Evolutionary conservation across 495 filamentous ascomycete species (phyloP).

Genomic region (Alectoria sarmentosa): DNA sequence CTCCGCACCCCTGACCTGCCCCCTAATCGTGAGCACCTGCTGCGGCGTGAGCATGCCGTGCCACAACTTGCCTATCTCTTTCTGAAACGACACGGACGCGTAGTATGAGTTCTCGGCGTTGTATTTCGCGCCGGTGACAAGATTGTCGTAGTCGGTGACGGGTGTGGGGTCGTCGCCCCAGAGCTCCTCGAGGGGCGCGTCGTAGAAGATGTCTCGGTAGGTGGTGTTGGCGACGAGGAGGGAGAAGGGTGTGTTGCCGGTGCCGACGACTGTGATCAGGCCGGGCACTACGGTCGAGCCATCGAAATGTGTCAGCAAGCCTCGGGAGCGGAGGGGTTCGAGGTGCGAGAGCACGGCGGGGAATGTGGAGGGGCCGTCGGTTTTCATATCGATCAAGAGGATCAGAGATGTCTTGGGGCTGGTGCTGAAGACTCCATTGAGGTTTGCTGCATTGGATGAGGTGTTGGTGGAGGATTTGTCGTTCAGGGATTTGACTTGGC

Average conservation of each 20-base stretch:
- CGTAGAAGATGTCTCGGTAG: slow-evolving; percentile 60
- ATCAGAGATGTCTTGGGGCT: slow-evolving; percentile 27
- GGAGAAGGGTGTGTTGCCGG: slow-evolving; percentile 55
- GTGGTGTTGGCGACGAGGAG: slow-evolving; percentile 37
- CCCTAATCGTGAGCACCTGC: slow-evolving; percentile 52
- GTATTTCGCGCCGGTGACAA: slow-evolving; percentile 18
- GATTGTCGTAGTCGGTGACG: not conserved
- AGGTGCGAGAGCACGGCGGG: slow-evolving; percentile 42
- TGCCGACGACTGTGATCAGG: slow-evolving; percentile 65
- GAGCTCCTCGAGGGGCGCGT: slow-evolving; percentile 50
- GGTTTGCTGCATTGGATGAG: slow-evolving; percentile 34
- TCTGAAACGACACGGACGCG: slow-evolving; percentile 38
- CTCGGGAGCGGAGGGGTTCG: slow-evolving; percentile 46
- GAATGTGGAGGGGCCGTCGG: slow-evolving; percentile 42
- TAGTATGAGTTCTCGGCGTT: slow-evolving; percentile 35
- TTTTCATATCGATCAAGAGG: slow-evolving; percentile 38
- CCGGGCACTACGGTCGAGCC: slow-evolving; percentile 38
- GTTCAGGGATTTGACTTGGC: not conserved
- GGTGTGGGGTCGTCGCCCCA: not conserved
- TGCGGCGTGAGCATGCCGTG: slow-evolving; percentile 32
- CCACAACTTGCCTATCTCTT: slow-evolving; percentile 33
- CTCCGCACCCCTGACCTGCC: slow-evolving; percentile 55
- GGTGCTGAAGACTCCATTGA: slow-evolving; percentile 54
- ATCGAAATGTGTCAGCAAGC: slow-evolving; percentile 53
- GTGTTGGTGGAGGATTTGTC: slow-evolving; percentile 21